phyloP scores from a whole-genome alignment of 2,329 filamentous ascomycete genomes.

The Leptographium wingfieldii region DNA sequence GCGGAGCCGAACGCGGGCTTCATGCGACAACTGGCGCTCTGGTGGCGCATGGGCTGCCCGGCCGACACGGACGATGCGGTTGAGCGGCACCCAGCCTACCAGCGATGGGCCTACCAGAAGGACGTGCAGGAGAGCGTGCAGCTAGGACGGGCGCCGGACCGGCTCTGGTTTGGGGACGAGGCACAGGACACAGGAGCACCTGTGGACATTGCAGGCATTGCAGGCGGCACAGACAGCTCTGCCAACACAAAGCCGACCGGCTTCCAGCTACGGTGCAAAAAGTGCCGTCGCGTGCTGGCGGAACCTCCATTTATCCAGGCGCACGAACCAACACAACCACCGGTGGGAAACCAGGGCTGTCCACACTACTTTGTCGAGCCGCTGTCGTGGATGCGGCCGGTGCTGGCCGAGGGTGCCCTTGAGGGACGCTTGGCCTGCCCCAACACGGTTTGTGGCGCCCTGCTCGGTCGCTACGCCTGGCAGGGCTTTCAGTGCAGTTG shows the following conservation, averaged over 20 bases:
- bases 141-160: conserved; percentile 66
- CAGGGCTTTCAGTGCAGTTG: conserved; percentile 90
- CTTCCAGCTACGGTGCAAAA: conserved; percentile 70
- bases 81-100: conserved; percentile 62
- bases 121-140: conserved; percentile 48
- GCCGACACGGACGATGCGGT: conserved; percentile 37
- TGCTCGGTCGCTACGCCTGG: conserved; percentile 91
- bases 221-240: background rate
- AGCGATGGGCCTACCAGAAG: conserved; percentile 50
- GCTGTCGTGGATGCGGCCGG: conserved; percentile 84
- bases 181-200: conserved; percentile 19
- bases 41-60: conserved; percentile 77
- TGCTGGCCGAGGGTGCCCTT: conserved; percentile 67
- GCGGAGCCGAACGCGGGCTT: conserved; percentile 89
- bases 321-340: conserved; percentile 30
- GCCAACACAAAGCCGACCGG: conserved; percentile 12
- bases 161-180: conserved; percentile 74
- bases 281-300: conserved; percentile 60
- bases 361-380: conserved; percentile 87
- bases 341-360: conserved; percentile 34
- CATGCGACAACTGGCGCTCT: conserved; percentile 76
- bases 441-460: conserved; percentile 61
- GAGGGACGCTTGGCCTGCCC: conserved; percentile 81
- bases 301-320: conserved; percentile 50
- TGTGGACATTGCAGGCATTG: background rate